phyloP scores from a whole-genome alignment of 352 stramenopile species.

The Elongisporangium undulatum region DNA sequence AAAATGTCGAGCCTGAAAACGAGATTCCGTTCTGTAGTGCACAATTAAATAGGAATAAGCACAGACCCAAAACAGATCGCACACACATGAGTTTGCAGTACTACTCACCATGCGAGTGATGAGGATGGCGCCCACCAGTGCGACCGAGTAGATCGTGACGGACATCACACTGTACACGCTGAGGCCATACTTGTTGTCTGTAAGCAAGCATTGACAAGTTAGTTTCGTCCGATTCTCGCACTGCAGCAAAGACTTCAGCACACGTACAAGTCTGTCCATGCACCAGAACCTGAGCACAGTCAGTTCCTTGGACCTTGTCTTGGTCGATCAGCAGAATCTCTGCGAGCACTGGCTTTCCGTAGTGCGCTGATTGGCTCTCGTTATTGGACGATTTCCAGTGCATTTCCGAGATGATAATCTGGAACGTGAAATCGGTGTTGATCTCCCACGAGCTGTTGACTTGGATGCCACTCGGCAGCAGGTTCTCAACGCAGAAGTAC shows the following conservation, averaged over 20 bases:
- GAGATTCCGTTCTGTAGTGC: constrained; percentile 66
- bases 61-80: neutral
- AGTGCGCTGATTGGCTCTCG: neutral
- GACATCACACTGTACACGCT: constrained; percentile 89
- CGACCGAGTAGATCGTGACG: constrained; percentile 76
- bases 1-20: constrained; percentile 71
- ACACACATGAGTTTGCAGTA: neutral
- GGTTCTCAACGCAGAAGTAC: constrained; percentile 71
- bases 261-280: constrained; percentile 59
- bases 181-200: constrained; percentile 57
- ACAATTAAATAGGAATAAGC: neutral
- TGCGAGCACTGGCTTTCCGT: constrained; percentile 27
- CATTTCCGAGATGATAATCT: constrained; percentile 61
- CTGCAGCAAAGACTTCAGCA: neutral
- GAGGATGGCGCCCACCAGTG: constrained; percentile 64
- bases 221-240: neutral
- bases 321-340: constrained; percentile 62
- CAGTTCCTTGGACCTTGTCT: constrained; percentile 40
- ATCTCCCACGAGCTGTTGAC: constrained; percentile 67
- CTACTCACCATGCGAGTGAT: constrained; percentile 73
- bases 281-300: constrained; percentile 67
- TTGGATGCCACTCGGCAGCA: constrained; percentile 55
- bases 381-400: constrained; percentile 24
- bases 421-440: constrained; percentile 62
- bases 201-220: constrained; percentile 6